Evolutionary conservation across 495 filamentous ascomycete species (phyloP), one percentile per base, ranked within the genome.

Genomic region (Neurospora cerealis): DNA sequence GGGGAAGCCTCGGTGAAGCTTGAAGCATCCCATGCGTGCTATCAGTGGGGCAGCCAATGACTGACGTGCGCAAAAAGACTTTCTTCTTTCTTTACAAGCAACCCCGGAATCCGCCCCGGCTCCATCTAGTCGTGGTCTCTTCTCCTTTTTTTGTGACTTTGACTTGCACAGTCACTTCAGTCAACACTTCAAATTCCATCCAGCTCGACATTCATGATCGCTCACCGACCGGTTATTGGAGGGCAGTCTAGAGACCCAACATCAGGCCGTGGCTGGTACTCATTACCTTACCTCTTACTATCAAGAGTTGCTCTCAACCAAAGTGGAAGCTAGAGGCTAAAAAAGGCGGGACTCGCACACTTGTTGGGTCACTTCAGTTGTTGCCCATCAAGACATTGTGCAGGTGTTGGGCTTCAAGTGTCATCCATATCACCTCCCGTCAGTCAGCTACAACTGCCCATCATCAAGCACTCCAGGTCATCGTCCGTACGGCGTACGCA

Each of bases 21-120:
- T 15, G 44, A 62, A 74, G 54, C 54, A 32, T 34, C 11, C 54
- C 24, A 62, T 34, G 28, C 15, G 28, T 28, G 54, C 54, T 66
- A 34, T 34, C 54, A 36, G 48, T 72, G 73, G 73, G 62, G 73
- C 69, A 69, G 54, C 73, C 73, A 74, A 74, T 74, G 37, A 60
- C 46, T 44, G 70, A 44, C 38, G 38, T 34, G 24, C n/a, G 46
- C 73, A 72, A 36, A 66, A 34, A 74, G 70, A 72, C 37, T 69
- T 74, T 37, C 38, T 72, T 48, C 44, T 37, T 69, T 62, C 62
- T 48, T 36, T 60, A 3, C 69, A 72, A 72, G 70, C 40, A 36
- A 60, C 2, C 39, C 70, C 32, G 70, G 24, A 32, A 72, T 10
- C 70, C 70, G 36, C 69, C 19, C n/a, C 28, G 75, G 75, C 70